Base-by-base conservation (phyloP, 768 basidiomycete genomes). In the Pisolithus microcarpus region DNA sequence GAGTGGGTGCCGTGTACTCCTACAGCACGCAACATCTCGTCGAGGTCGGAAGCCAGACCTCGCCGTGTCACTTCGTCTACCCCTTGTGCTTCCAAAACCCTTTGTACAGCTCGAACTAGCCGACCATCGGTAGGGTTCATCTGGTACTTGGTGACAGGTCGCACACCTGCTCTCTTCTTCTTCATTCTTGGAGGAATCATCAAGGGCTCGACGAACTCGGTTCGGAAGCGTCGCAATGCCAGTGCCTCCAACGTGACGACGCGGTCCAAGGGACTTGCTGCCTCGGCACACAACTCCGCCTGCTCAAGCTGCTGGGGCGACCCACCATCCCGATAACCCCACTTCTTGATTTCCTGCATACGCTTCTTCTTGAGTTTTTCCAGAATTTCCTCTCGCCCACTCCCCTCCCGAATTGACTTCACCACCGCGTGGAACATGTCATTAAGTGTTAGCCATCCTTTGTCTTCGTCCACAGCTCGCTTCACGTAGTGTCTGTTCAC, bases 381-480 rank as follows among this genome's bases (percentile, higher is more conserved):
- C 37, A 82, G 70, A 42, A 87, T 74, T 59, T 78, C 76, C 61
- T 81, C 81, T 24, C 79, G 77, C 18, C 77, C 75, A 57, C 78
- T 79, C 38, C 67, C 70, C 48, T 79, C 74, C 43, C 68, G 66
- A 44, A 78, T 69, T 19, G 73, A 73, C 58, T 75, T 78, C 46
- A 79, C 76, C 48, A 81, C 76, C 23, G 77, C 76, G 59, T 82
- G 77, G 53, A 87, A 65, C 15, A 84, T 75, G 61, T 87, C 85
- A 47, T 71, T 72, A 39, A 87, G 69, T 28, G 82, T 77, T 38
- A 88, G 72, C 87, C 87, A 89, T 38, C 87, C 86, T 56, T 74
- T 78, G 66, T 87, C 87, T 65, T 89, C 85, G 65, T 89, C 86
- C 15, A 84, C 72, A 42, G 82, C 84, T 24, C 85, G 82, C 61